phyloP scores from a whole-genome alignment of 2,329 filamentous ascomycete species.

The Nakataea oryzae region DNA sequence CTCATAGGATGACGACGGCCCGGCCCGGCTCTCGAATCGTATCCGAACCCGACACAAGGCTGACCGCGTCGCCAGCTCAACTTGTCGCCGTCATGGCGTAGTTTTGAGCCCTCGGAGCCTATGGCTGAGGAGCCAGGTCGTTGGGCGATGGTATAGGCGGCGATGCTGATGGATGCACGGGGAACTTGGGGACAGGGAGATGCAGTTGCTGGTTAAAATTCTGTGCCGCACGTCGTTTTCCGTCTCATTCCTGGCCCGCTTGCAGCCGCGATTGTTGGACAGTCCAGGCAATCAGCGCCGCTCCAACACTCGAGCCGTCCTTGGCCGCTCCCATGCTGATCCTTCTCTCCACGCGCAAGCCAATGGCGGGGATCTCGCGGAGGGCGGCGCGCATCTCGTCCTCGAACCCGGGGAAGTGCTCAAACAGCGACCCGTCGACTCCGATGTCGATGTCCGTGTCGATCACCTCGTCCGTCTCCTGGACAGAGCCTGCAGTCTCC shows the following conservation, averaged over 20 bases:
- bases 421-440: slow-evolving; percentile 85
- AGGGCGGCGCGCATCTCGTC: slow-evolving; percentile 78
- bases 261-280: background rate
- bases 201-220: no score
- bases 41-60: no score
- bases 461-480: no score
- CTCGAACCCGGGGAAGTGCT: slow-evolving; percentile 89
- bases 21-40: no score
- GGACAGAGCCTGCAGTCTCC: background rate
- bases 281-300: slow-evolving; percentile 86
- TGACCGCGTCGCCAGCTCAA: no score
- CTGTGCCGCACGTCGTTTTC: background rate
- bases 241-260: background rate
- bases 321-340: slow-evolving; percentile 91
- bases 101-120: no score
- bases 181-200: no score
- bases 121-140: no score
- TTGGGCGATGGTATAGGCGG: no score
- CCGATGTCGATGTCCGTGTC: slow-evolving; percentile 80
- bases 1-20: no score
- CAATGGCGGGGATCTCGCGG: slow-evolving; percentile 64
- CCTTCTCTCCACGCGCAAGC: slow-evolving; percentile 64
- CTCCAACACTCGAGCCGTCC: slow-evolving; percentile 86
- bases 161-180: no score
- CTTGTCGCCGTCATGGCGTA: no score